These are phyloP conservation scores for Xerocomus potaroensis DNA, from an alignment of 768 basidiomycete genomes.

Conservation along the genomic window DNA sequence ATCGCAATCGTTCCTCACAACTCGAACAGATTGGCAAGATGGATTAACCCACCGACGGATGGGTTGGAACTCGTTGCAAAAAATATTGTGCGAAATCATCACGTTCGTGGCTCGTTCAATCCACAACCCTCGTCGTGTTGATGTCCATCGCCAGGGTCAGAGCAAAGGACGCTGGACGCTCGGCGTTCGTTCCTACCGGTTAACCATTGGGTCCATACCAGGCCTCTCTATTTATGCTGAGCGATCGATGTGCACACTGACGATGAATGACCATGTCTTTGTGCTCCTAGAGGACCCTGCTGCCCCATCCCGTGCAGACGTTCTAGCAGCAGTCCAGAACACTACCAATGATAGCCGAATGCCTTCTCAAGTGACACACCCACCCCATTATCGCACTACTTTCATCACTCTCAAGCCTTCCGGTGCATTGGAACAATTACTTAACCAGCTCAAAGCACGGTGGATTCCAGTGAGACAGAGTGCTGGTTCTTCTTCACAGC, in stretches of 20 bases:
- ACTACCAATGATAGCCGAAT: constrained; percentile 29
- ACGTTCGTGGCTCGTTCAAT: constrained; percentile 39
- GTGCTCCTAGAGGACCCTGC: constrained; percentile 73
- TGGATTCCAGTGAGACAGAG: constrained; percentile 69
- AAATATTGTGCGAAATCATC: constrained; percentile 68
- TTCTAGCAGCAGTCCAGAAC: constrained; percentile 36
- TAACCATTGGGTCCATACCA: constrained; percentile 56
- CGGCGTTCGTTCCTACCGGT: constrained; percentile 69
- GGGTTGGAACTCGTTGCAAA: constrained; percentile 65
- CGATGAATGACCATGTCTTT: constrained; percentile 78
- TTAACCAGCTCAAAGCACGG: constrained; percentile 68
- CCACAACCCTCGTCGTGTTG: constrained; percentile 10
- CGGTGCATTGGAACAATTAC: constrained; percentile 68
- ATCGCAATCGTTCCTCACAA: background rate
- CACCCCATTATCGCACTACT: constrained; percentile 66
- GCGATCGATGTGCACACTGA: constrained; percentile 69
- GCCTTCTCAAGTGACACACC: constrained; percentile 22
- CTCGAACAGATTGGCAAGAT: constrained; percentile 60
- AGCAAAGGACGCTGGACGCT: constrained; percentile 64
- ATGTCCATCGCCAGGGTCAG: constrained; percentile 45
- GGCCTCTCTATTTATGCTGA: constrained; percentile 51
- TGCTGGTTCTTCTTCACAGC: constrained; percentile 34
- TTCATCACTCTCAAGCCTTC: constrained; percentile 74
- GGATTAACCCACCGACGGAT: constrained; percentile 76
- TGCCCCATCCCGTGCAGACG: constrained; percentile 64